Conservation (phyloP, 306 rosid species). For the Prunus armeniaca region DNA sequence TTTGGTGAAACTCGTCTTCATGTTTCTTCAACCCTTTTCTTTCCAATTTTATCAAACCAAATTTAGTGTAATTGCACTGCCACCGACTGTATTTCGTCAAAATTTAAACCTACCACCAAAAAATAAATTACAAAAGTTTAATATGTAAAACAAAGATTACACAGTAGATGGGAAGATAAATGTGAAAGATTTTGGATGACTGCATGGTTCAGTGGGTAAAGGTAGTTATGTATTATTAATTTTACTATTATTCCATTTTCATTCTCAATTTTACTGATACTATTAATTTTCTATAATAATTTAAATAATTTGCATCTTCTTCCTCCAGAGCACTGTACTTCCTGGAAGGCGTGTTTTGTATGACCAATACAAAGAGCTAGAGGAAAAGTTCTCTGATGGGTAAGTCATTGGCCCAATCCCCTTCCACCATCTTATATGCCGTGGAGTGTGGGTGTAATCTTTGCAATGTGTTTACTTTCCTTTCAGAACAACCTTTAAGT, state of each 20-base stretch:
- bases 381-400: conserved; percentile 79
- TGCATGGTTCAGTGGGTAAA: not conserved
- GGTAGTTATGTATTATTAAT: not conserved
- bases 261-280: not conserved
- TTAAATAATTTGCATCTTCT: not conserved
- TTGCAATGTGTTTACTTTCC: conserved; percentile 6
- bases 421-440: not conserved
- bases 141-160: not conserved
- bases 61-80: not conserved
- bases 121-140: not conserved
- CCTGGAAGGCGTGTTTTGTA: conserved; percentile 80
- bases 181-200: not conserved
- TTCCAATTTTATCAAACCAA: not conserved
- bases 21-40: not conserved
- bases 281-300: not conserved
- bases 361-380: conserved; percentile 65
- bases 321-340: conserved; percentile 69
- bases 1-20: not conserved
- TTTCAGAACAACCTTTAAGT: conserved; percentile 8
- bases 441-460: not conserved
- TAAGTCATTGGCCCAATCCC: conserved; percentile 32
- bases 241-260: not conserved
- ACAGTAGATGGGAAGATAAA: not conserved
- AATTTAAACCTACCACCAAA: not conserved
- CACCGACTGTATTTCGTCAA: not conserved